Conservation (phyloP, 192 early-diverging fungal genomes). For the Powellomyces hirtus region DNA sequence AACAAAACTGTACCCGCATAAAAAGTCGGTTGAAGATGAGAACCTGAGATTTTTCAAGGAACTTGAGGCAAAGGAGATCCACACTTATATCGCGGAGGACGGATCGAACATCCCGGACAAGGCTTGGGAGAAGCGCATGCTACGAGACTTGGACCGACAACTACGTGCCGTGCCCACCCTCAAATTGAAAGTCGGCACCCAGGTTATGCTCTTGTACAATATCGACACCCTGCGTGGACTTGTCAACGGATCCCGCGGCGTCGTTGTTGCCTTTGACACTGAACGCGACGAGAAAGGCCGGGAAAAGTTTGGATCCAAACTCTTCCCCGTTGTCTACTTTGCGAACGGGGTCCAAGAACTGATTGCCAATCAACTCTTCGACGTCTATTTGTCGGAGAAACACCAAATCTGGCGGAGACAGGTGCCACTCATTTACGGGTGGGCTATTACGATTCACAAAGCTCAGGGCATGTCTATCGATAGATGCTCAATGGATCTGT, state of each 20-base stretch:
- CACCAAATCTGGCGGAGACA: slow-evolving; percentile 10
- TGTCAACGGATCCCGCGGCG: slow-evolving; percentile 81
- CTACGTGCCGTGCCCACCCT: slow-evolving; percentile 58
- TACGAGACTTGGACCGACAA: slow-evolving; percentile 18
- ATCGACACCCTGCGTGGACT: slow-evolving; percentile 61
- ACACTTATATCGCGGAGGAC: neutral
- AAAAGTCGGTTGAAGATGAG: slow-evolving; percentile 68
- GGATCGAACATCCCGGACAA: slow-evolving; percentile 15
- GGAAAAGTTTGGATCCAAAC: neutral
- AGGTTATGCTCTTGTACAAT: slow-evolving; percentile 70
- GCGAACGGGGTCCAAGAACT: neutral
- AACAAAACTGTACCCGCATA: slow-evolving; percentile 71
- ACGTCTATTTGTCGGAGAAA: neutral
- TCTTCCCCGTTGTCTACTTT: slow-evolving; percentile 1
- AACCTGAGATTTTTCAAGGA: slow-evolving; percentile 52
- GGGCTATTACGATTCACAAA: slow-evolving; percentile 88
- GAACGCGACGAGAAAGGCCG: neutral
- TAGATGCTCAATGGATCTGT: slow-evolving; percentile 70
- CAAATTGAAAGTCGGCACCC: slow-evolving; percentile 67
- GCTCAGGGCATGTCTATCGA: slow-evolving; percentile 85
- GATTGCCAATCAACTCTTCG: neutral
- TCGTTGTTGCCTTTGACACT: slow-evolving; percentile 42
- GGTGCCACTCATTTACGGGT: slow-evolving; percentile 75
- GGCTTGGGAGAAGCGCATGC: neutral
- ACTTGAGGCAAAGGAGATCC: neutral